These are phyloP conservation scores for Dioscorea zingiberensis DNA, from an alignment of 106 monocot species.

Conservation along the genomic window DNA sequence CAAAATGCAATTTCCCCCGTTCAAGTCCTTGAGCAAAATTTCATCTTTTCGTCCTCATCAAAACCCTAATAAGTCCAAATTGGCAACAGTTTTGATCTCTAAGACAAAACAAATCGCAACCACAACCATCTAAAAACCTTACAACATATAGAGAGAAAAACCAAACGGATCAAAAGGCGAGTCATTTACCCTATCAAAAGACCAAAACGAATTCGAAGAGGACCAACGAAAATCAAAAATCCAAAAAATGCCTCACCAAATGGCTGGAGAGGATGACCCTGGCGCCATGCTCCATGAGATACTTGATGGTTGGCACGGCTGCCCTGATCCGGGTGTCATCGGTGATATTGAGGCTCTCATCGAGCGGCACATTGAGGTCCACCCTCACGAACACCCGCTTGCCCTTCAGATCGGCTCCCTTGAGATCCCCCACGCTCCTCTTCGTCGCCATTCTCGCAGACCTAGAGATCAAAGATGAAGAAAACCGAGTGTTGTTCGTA, in stretches of 20 bases:
- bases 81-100: too few species aligned
- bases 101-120: too few species aligned
- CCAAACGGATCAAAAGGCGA: too few species aligned
- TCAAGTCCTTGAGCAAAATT: too few species aligned
- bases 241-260: slow-evolving; percentile 35
- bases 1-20: too few species aligned
- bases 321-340: slow-evolving; percentile 86
- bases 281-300: slow-evolving; percentile 63
- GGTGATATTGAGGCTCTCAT: slow-evolving; percentile 74
- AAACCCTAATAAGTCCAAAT: too few species aligned
- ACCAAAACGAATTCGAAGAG: neutral
- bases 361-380: slow-evolving; percentile 81
- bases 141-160: too few species aligned
- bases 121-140: too few species aligned
- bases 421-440: slow-evolving; percentile 78
- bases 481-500: too few species aligned
- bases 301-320: slow-evolving; percentile 79
- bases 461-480: too few species aligned
- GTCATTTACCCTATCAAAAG: too few species aligned
- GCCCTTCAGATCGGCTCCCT: slow-evolving; percentile 57
- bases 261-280: slow-evolving; percentile 82
- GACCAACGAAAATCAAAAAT: neutral
- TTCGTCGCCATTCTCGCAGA: slow-evolving; percentile 29
- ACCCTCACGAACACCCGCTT: slow-evolving; percentile 76
- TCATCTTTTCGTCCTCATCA: too few species aligned